Percentiles rank a stretch among this genome's conserved stretches.
phyloP scores from a whole-genome alignment of 177 flowering plant genomes.

The Telopea speciosissima region DNA sequence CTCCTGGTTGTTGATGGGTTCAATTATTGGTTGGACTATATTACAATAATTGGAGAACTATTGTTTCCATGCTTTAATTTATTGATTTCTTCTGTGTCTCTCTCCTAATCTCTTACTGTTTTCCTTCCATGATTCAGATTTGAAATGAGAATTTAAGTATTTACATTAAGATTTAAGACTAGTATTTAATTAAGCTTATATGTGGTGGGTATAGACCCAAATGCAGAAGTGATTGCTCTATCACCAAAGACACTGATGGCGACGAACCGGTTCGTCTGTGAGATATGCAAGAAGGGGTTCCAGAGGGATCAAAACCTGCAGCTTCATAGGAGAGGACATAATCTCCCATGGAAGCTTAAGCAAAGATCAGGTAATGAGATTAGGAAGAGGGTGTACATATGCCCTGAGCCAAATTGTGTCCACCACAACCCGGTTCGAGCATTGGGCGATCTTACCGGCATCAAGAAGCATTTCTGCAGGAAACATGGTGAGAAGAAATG shows the following conservation, averaged over 20 bases:
- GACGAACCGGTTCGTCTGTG: constrained; percentile 52
- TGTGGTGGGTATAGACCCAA: constrained; percentile 41
- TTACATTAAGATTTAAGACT: no score
- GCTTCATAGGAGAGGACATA: constrained; percentile 63
- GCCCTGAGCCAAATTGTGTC: constrained; percentile 72
- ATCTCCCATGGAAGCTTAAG: constrained; percentile 34
- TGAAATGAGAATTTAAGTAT: no score
- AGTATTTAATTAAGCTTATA: not conserved
- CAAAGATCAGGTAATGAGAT: constrained; percentile 42
- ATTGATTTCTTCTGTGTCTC: no score
- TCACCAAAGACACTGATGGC: constrained; percentile 85
- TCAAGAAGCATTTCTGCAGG: constrained; percentile 77
- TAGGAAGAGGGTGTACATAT: constrained; percentile 62
- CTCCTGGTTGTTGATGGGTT: constrained; percentile 16
- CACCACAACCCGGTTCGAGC: constrained; percentile 81
- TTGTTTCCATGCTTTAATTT: not conserved
- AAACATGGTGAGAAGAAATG: constrained; percentile 83
- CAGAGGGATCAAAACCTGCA: constrained; percentile 35
- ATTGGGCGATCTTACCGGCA: constrained; percentile 76
- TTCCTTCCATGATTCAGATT: no score
- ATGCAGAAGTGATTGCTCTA: constrained; percentile 72
- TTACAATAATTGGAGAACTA: constrained; percentile 29
- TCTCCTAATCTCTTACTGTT: not conserved
- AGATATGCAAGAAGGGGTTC: constrained; percentile 35
- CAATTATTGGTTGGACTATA: constrained; percentile 26